A percentile compares a stretch with the other conserved stretches of the same genome.
phyloP scores from a whole-genome alignment of 163 green algal species.

The Chlamydomonas reinhardtii region DNA sequence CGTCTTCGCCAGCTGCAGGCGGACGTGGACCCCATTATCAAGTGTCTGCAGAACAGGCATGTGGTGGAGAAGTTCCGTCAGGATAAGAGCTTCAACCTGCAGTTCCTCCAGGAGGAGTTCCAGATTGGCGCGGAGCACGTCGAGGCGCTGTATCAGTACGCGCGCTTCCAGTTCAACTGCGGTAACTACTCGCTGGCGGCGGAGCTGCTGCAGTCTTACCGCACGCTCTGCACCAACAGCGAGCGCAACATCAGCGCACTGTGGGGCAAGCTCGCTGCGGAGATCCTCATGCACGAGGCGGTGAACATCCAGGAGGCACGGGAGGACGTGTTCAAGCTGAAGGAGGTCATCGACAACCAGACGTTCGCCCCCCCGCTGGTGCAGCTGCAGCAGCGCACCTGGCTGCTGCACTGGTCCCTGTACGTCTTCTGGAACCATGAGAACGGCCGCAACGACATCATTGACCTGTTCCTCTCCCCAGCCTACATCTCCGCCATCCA shows the following conservation, averaged over 20 bases:
- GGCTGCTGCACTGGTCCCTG: slow-evolving; percentile 98
- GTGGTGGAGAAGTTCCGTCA: slow-evolving; percentile 93
- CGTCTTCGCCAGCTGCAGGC: slow-evolving; percentile 82
- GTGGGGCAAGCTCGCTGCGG: slow-evolving; percentile 97
- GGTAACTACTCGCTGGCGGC: slow-evolving; percentile 94
- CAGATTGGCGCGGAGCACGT: slow-evolving; percentile 93
- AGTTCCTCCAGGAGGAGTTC: slow-evolving; percentile 93
- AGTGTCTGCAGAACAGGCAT: slow-evolving; percentile 91
- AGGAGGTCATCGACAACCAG: slow-evolving; percentile 93
- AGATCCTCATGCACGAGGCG: slow-evolving; percentile 86
- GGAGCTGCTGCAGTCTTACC: slow-evolving; percentile 93
- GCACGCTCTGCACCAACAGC: slow-evolving; percentile 88
- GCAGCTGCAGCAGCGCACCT: slow-evolving; percentile 97
- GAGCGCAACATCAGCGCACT: slow-evolving; percentile 88
- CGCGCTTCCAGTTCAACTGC: slow-evolving; percentile 99
- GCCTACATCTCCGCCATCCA: slow-evolving; percentile 97
- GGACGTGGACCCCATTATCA: slow-evolving; percentile 90
- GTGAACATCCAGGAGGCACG: slow-evolving; percentile 90
- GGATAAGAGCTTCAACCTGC: slow-evolving; percentile 95
- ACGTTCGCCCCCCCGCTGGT: slow-evolving; percentile 82
- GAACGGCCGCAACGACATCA: slow-evolving; percentile 93
- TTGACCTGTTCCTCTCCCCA: slow-evolving; percentile 97
- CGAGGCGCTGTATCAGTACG: slow-evolving; percentile 96
- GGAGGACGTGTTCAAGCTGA: slow-evolving; percentile 94
- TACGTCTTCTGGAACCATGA: slow-evolving; percentile 99